A percentile compares a stretch with the other conserved stretches of the same genome.
phyloP scores from a whole-genome alignment of 306 rosid genomes.

The Dryas octopetala region DNA sequence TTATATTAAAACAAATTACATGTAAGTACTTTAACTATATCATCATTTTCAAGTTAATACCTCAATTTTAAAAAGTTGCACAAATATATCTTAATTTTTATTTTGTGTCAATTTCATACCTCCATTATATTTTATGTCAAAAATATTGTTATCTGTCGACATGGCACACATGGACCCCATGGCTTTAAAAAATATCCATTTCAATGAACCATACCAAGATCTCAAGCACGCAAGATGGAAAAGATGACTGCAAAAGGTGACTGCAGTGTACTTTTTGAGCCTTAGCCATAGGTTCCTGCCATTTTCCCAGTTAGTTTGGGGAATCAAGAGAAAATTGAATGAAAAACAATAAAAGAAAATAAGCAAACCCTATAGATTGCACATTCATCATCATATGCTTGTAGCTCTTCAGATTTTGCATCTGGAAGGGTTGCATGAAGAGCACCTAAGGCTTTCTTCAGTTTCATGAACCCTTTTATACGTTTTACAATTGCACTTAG shows the following conservation, averaged over 20 bases:
- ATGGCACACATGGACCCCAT: no score
- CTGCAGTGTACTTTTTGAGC: constrained; percentile 86
- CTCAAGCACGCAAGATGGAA: constrained; percentile 98
- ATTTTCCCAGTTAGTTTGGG: constrained; percentile 26
- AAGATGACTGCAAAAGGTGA: constrained; percentile 97
- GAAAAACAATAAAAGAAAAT: constrained; percentile 19
- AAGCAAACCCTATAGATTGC: constrained; percentile 89
- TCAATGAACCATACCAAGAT: constrained; percentile 70
- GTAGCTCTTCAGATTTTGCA: constrained; percentile 85
- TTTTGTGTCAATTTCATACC: no score
- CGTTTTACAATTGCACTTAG: constrained; percentile 84
- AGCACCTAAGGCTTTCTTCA: constrained; percentile 84
- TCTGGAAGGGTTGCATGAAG: constrained; percentile 98
- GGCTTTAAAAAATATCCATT: no score
- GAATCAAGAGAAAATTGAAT: constrained; percentile 27
- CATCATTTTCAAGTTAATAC: no score
- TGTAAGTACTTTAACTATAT: no score
- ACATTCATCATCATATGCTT: constrained; percentile 85
- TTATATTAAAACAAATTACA: no score
- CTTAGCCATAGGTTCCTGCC: constrained; percentile 97
- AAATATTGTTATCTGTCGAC: no score
- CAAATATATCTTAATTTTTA: no score
- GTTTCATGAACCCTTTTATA: constrained; percentile 63
- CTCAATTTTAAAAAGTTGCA: no score
- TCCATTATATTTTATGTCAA: no score